These are phyloP conservation scores for Thozetella sp. DNA, from an alignment of 495 filamentous ascomycete species.

Conservation along the genomic window DNA sequence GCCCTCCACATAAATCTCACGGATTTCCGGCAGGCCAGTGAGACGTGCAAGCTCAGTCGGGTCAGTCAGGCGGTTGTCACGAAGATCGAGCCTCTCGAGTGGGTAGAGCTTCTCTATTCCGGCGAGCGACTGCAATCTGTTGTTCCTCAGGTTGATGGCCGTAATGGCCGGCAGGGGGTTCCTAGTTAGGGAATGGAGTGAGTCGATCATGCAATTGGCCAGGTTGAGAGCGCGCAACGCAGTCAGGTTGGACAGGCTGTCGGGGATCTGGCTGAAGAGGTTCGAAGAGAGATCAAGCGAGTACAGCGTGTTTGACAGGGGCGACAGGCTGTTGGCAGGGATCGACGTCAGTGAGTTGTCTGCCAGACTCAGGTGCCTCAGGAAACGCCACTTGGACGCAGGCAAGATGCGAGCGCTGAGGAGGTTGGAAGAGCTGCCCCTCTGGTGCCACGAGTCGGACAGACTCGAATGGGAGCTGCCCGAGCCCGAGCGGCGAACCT, in stretches of 20 bases:
- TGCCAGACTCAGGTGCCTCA: slow-evolving; percentile 86
- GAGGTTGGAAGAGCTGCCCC: slow-evolving; percentile 74
- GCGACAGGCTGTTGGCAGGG: slow-evolving; percentile 69
- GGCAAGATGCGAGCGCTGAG: slow-evolving; percentile 67
- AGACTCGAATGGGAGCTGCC: slow-evolving; percentile 90
- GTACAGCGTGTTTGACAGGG: slow-evolving; percentile 81
- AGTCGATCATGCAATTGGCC: slow-evolving; percentile 96
- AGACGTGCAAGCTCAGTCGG: slow-evolving; percentile 88
- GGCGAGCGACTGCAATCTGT: slow-evolving; percentile 84
- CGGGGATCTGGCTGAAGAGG: slow-evolving; percentile 87
- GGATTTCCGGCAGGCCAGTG: slow-evolving; percentile 87
- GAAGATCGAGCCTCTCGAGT: slow-evolving; percentile 84
- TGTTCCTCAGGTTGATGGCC: slow-evolving; percentile 87
- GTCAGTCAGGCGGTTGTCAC: slow-evolving; percentile 89
- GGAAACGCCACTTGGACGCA: slow-evolving; percentile 88
- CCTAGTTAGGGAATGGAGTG: slow-evolving; percentile 81
- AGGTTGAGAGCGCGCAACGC: slow-evolving; percentile 87
- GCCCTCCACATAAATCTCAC: slow-evolving; percentile 85
- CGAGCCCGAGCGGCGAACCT: slow-evolving; percentile 82
- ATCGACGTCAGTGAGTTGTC: slow-evolving; percentile 88
- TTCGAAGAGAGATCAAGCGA: slow-evolving; percentile 93
- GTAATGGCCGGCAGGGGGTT: slow-evolving; percentile 92
- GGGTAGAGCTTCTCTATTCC: slow-evolving; percentile 89
- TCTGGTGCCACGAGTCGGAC: slow-evolving; percentile 66
- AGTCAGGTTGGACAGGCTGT: slow-evolving; percentile 79